phyloP scores from a whole-genome alignment of 257 asterid genomes.

The Cruciata laevipes region DNA sequence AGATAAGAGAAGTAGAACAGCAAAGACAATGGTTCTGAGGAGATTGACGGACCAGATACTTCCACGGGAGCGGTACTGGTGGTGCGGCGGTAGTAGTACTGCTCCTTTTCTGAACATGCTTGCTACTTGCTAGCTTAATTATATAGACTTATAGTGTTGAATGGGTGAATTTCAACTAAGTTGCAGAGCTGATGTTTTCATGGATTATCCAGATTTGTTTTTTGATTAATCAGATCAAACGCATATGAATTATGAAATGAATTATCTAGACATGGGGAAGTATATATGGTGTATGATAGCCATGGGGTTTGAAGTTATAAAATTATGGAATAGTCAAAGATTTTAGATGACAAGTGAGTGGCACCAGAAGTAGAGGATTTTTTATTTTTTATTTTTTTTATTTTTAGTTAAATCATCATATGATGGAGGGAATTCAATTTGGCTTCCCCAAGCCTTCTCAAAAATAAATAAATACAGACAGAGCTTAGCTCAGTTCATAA shows the following conservation, averaged over 20 bases:
- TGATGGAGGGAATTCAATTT: too few relatives aligned
- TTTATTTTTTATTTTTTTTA: too few relatives aligned
- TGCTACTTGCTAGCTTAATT: not conserved
- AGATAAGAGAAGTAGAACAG: not conserved
- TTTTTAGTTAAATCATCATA: too few relatives aligned
- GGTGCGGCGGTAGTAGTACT: not conserved
- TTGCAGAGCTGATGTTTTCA: not conserved
- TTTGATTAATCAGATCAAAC: too few relatives aligned
- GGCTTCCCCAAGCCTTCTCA: too few relatives aligned
- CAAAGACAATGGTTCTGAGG: not conserved
- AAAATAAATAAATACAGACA: too few relatives aligned
- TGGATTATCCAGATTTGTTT: too few relatives aligned
- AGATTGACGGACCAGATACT: not conserved
- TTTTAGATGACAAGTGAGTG: not conserved
- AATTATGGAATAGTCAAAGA: not conserved
- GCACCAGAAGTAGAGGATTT: not conserved
- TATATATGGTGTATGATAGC: not conserved
- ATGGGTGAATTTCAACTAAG: not conserved
- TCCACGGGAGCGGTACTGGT: conserved; percentile 8
- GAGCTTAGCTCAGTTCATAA: too few relatives aligned
- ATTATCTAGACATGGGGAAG: too few relatives aligned
- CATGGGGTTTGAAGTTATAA: not conserved
- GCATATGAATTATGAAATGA: too few relatives aligned
- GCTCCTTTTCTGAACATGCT: conserved; percentile 4
- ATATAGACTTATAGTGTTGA: too few relatives aligned